Evolutionary conservation across 2,329 filamentous ascomycete genomes (phyloP).

Genomic region (Shiraia sp.): DNA sequence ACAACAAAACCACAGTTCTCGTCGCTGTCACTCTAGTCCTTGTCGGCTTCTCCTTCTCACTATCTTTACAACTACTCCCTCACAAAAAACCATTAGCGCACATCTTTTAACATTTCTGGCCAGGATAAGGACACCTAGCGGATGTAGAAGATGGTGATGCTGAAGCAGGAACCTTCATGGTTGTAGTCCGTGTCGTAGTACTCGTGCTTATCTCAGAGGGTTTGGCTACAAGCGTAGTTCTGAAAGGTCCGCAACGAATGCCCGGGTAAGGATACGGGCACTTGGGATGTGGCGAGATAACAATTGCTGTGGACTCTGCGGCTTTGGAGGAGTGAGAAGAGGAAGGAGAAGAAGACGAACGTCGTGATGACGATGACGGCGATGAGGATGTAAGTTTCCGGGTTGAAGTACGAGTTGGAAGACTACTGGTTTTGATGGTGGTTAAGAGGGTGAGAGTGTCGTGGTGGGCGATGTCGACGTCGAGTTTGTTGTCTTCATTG

Average conservation of each 20-base stretch:
- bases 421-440: no score
- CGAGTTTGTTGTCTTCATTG: no score
- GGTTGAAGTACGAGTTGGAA: no score
- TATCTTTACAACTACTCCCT: neutral
- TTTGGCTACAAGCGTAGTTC: conserved; percentile 18
- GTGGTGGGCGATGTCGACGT: no score
- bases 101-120: conserved; percentile 9
- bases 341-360: neutral
- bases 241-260: conserved; percentile 19
- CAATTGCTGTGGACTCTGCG: conserved; percentile 4
- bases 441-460: no score
- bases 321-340: neutral
- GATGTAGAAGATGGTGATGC: no score
- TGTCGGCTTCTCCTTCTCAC: neutral
- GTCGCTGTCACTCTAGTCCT: neutral
- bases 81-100: neutral
- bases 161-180: conserved; percentile 8
- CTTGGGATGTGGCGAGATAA: conserved; percentile 16
- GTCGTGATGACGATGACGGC: no score
- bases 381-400: no score
- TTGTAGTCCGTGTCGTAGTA: neutral
- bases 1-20: conserved; percentile 1
- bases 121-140: conserved; percentile 21
- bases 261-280: conserved; percentile 39
- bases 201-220: conserved; percentile 2